Base-by-base conservation (phyloP, 2,329 filamentous ascomycete species). In the Talaromyces sp. region DNA sequence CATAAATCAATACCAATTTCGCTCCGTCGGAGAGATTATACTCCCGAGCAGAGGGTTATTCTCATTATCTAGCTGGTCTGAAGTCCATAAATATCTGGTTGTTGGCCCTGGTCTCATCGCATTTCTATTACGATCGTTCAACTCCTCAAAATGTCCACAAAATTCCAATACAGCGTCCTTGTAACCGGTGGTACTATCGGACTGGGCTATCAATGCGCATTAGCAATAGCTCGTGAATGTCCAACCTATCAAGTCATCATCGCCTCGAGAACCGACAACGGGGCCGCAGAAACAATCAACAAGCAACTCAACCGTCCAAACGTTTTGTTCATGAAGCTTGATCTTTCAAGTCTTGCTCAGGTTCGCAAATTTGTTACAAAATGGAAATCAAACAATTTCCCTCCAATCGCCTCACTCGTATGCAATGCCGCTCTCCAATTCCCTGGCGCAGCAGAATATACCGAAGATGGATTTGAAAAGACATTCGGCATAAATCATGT, bases 401-500 rank as follows among this genome's bases (percentile, higher is more conserved):
- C 77, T 3, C 75, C 76, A 0, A 77, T 82, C 52, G 66, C 72
- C 45, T 64, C 70, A 4, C 70, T 82, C 5, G 54, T 80, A n/a
- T 65, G 80, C 17, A 82, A 82, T 47, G 79, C 79, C 2, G 79
- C 67, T 0, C 54, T 80, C 0, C 78, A 82, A 55, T 75, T 79
- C 43, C 74, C 75, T 0, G 61, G 60, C 0, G 55, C 55, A 0
- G 45, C 77, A 1, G 24, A 58, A 0, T 69, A 72, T 43, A 76
- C 74, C 0, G 53, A 47, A 0, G 75, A 81, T n/a, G 77, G 78
- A 3, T 61, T 80, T 36, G 80, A 83, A 57, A 63, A 66, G 30
- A 80, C 76, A 1, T 83, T 83, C 55, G 78, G 65, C 4, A 70
- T 81, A 58, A 77, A 72, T 53, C 79, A 83, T 55, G 68, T 81